These are phyloP conservation scores for Fistulifera solaris DNA, from an alignment of 108 stramenopile genomes.

Conservation along the genomic window DNA sequence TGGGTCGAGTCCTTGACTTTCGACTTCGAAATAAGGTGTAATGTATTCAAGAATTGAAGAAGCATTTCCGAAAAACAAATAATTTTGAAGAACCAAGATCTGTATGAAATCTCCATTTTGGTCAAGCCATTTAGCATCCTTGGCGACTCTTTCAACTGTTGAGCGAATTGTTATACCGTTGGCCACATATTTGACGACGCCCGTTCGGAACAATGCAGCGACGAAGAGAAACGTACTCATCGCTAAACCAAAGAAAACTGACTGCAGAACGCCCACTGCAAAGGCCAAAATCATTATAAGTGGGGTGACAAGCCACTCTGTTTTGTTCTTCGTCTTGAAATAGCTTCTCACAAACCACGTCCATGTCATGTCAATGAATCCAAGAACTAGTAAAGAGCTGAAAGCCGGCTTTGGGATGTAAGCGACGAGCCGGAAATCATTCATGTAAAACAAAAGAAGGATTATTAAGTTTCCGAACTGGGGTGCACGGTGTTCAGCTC, in stretches of 20 bases:
- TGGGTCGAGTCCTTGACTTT: conserved; percentile 4
- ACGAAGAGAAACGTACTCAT: conserved; percentile 71
- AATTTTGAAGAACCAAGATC: conserved; percentile 62
- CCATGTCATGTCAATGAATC: conserved; percentile 38
- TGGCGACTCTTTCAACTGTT: conserved; percentile 45
- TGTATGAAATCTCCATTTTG: conserved; percentile 62
- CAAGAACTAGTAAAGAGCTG: conserved; percentile 55
- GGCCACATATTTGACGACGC: conserved; percentile 68
- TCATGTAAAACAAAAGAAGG: conserved; percentile 40
- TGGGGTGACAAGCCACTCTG: conserved; percentile 66
- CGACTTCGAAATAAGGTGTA: conserved; percentile 55
- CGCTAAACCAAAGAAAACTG: conserved; percentile 56
- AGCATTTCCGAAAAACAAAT: conserved; percentile 82
- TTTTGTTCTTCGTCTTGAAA: conserved; percentile 32
- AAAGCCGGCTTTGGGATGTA: conserved; percentile 73
- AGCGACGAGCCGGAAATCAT: conserved; percentile 41
- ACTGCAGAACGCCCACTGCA: conserved; percentile 41
- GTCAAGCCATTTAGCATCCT: conserved; percentile 52
- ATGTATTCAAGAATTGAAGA: conserved; percentile 50
- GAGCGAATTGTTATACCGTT: conserved; percentile 57
- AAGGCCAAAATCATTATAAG: conserved; percentile 49
- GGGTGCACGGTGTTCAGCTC: conserved; percentile 17
- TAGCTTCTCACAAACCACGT: conserved; percentile 55
- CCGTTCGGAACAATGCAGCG: conserved; percentile 52
- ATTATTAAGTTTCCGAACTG: conserved; percentile 42